Evolutionary conservation across 2,329 filamentous ascomycete genomes (phyloP).

Genomic region (Leptographium lundbergii): DNA sequence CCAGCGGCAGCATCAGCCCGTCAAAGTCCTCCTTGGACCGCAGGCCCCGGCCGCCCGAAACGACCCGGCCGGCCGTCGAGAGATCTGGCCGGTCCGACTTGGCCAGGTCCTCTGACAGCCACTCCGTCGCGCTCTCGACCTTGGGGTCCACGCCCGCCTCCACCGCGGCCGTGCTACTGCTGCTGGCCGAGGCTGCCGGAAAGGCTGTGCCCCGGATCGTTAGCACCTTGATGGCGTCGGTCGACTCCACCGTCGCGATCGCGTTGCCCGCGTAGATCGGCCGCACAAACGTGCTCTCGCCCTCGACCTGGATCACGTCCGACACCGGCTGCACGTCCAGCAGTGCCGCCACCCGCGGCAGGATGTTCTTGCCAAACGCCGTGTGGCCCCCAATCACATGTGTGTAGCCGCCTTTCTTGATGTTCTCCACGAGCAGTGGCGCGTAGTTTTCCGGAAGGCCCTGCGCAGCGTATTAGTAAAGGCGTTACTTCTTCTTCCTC

Average conservation of each 20-base stretch:
- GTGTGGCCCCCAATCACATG: conserved; percentile 86
- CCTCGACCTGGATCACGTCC: conserved; percentile 76
- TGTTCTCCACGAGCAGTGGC: conserved; percentile 87
- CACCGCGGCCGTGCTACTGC: conserved; percentile 56
- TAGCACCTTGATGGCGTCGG: conserved; percentile 73
- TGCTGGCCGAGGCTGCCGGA: conserved; percentile 50
- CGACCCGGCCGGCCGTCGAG: conserved; percentile 75
- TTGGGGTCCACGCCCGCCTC: conserved; percentile 81
- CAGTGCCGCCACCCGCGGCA: conserved; percentile 83
- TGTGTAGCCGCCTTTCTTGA: conserved; percentile 88
- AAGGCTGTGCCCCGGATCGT: conserved; percentile 93
- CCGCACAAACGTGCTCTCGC: conserved; percentile 87
- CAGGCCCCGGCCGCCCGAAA: conserved; percentile 84
- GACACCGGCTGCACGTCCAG: conserved; percentile 89
- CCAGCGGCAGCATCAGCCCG: conserved; percentile 78
- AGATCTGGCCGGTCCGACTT: conserved; percentile 92
- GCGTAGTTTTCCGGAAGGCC: conserved; percentile 89
- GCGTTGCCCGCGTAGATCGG: conserved; percentile 98
- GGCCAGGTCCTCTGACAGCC: conserved; percentile 86
- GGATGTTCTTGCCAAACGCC: conserved; percentile 88
- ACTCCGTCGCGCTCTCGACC: conserved; percentile 59
- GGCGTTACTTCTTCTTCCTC: too few species aligned
- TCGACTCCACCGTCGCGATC: conserved; percentile 87
- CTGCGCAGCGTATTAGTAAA: conserved; percentile 25
- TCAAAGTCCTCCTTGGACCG: conserved; percentile 99